These are phyloP conservation scores for Crassisporium funariophilum DNA, from an alignment of 768 basidiomycete genomes.

Conservation along the genomic window DNA sequence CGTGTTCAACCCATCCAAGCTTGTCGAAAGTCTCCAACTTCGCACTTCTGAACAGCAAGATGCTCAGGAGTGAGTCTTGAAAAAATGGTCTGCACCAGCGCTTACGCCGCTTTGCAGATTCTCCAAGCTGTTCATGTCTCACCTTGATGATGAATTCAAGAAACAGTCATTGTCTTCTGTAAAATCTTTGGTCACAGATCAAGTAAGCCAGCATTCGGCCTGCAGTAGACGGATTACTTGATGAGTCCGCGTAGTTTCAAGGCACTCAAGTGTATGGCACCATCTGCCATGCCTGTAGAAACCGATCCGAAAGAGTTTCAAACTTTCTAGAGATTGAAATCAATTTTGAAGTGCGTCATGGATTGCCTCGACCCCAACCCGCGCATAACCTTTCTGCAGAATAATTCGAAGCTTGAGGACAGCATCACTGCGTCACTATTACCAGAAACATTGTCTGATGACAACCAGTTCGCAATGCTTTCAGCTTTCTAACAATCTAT, in stretches of 20 bases:
- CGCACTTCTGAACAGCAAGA: slow-evolving; percentile 91
- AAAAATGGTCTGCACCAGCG: slow-evolving; percentile 4
- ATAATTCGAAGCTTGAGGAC: slow-evolving; percentile 72
- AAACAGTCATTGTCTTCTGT: slow-evolving; percentile 70
- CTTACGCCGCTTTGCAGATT: slow-evolving; percentile 54
- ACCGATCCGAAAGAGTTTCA: slow-evolving; percentile 66
- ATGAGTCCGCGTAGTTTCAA: slow-evolving; percentile 66
- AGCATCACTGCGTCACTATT: slow-evolving; percentile 65
- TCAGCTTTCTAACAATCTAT: neutral
- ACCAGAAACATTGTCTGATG: slow-evolving; percentile 74
- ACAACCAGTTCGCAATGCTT: slow-evolving; percentile 63
- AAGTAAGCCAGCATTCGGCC: slow-evolving; percentile 43
- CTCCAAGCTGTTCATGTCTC: slow-evolving; percentile 91
- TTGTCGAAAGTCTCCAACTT: slow-evolving; percentile 84
- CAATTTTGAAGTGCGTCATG: slow-evolving; percentile 64
- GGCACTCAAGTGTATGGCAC: slow-evolving; percentile 84
- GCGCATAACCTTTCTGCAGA: slow-evolving; percentile 40
- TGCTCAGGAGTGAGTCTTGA: slow-evolving; percentile 80
- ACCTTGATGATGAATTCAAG: slow-evolving; percentile 84
- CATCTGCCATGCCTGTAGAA: slow-evolving; percentile 68
- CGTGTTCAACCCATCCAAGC: slow-evolving; percentile 80
- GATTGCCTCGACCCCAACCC: neutral
- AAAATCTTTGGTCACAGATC: slow-evolving; percentile 69
- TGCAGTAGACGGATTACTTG: neutral
- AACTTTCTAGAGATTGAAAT: slow-evolving; percentile 90